Evolutionary conservation across 192 early-diverging fungal species (phyloP).

Genomic region (Podila horticola): DNA sequence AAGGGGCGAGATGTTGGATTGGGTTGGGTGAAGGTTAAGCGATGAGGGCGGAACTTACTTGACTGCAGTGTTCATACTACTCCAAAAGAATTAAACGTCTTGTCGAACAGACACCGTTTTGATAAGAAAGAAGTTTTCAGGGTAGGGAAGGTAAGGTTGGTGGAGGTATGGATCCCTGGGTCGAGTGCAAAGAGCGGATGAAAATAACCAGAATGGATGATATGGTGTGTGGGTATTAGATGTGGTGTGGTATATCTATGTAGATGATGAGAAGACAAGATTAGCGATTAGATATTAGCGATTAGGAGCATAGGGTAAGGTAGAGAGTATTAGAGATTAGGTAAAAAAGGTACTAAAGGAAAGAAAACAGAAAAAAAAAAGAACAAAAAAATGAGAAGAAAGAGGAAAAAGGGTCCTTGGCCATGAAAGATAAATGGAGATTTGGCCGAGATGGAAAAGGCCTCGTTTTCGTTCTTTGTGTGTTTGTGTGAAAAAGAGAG

Average conservation of each 20-base stretch:
- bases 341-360: neutral
- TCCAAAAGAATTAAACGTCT: conserved; percentile 14
- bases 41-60: conserved; percentile 13
- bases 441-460: no score
- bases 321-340: conserved; percentile 1
- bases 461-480: no score
- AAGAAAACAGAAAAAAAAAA: neutral
- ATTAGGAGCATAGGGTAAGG: neutral
- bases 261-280: no score
- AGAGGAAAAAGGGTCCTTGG: conserved; percentile 13
- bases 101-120: conserved; percentile 6
- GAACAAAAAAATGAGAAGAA: conserved; percentile 12
- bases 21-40: neutral
- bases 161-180: neutral
- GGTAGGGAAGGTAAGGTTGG: neutral
- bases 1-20: neutral
- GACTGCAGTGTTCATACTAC: conserved; percentile 54
- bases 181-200: no score
- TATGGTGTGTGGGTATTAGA: no score
- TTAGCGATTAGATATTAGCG: no score
- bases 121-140: neutral
- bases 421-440: neutral
- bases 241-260: no score
- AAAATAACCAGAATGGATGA: no score
- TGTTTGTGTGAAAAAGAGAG: conserved; percentile 2